Conservation (phyloP, 2,329 filamentous ascomycete species). For the Capronia americana region DNA sequence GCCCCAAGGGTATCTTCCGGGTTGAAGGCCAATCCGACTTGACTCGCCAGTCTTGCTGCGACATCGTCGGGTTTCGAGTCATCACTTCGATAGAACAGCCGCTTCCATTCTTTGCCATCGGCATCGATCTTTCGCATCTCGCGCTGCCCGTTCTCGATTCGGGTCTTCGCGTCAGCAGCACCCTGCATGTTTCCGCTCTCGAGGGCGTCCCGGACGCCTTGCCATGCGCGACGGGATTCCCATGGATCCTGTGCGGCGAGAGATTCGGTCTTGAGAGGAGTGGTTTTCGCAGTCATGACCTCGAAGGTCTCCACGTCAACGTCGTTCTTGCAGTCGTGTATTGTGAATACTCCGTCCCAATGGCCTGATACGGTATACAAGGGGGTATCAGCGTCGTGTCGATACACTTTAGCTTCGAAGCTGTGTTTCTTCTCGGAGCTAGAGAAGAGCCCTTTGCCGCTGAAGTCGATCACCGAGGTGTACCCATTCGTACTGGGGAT, state of each 20-base stretch:
- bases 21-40: slow-evolving; percentile 18
- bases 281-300: slow-evolving; percentile 63
- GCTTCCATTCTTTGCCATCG: slow-evolving; percentile 78
- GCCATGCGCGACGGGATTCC: slow-evolving; percentile 88
- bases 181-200: slow-evolving; percentile 81
- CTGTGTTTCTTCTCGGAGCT: slow-evolving; percentile 30
- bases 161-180: slow-evolving; percentile 78
- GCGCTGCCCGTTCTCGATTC: slow-evolving; percentile 88
- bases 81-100: slow-evolving; percentile 72
- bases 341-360: slow-evolving; percentile 69
- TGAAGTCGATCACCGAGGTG: slow-evolving; percentile 36
- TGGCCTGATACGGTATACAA: slow-evolving; percentile 36
- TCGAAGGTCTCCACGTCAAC: slow-evolving; percentile 65
- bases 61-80: slow-evolving; percentile 8
- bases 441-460: slow-evolving; percentile 30
- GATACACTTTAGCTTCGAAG: slow-evolving; percentile 36
- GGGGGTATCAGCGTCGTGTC: slow-evolving; percentile 23
- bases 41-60: slow-evolving; percentile 12
- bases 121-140: slow-evolving; percentile 76
- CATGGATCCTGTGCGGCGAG: slow-evolving; percentile 82
- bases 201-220: slow-evolving; percentile 81
- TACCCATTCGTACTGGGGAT: slow-evolving; percentile 38
- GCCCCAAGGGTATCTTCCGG: slow-evolving; percentile 26
- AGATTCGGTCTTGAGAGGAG: slow-evolving; percentile 73
- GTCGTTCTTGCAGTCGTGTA: slow-evolving; percentile 70